These are phyloP conservation scores for Aspergillus persii DNA, from an alignment of 2,329 filamentous ascomycete species.

Conservation along the genomic window DNA sequence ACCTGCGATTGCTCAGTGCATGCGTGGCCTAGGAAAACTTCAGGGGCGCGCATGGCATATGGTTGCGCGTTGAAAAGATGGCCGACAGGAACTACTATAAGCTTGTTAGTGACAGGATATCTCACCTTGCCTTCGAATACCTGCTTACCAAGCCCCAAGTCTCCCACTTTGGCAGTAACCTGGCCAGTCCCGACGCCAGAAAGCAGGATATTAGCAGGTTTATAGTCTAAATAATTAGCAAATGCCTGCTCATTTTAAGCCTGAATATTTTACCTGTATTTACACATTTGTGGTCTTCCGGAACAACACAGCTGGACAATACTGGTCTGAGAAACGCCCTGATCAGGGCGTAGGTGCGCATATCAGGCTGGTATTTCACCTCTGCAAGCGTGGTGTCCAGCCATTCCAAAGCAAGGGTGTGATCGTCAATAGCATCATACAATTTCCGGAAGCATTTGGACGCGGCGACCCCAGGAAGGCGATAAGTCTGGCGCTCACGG, in stretches of 20 bases:
- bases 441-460: conserved; percentile 4
- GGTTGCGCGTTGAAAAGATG: conserved; percentile 1
- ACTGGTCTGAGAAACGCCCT: not conserved
- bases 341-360: not conserved
- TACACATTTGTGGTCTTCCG: not conserved
- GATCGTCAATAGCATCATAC: not conserved
- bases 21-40: conserved; percentile 2
- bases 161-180: conserved; percentile 1
- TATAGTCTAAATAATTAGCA: not conserved
- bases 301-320: not conserved
- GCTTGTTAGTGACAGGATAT: not conserved
- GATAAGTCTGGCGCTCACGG: not conserved
- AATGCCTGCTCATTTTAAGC: not conserved
- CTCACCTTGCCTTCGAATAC: not conserved
- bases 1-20: conserved; percentile 1
- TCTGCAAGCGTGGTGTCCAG: conserved; percentile 2
- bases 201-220: conserved; percentile 4
- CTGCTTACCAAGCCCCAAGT: conserved; percentile 1
- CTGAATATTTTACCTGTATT: not conserved
- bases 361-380: not conserved
- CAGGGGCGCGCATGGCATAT: conserved; percentile 3
- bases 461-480: conserved; percentile 3
- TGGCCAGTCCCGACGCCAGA: not conserved
- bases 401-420: conserved; percentile 2
- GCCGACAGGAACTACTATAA: not conserved